Base-by-base conservation (phyloP, 1,284 basidiomycete genomes). In the Megacollybia platyphylla region DNA sequence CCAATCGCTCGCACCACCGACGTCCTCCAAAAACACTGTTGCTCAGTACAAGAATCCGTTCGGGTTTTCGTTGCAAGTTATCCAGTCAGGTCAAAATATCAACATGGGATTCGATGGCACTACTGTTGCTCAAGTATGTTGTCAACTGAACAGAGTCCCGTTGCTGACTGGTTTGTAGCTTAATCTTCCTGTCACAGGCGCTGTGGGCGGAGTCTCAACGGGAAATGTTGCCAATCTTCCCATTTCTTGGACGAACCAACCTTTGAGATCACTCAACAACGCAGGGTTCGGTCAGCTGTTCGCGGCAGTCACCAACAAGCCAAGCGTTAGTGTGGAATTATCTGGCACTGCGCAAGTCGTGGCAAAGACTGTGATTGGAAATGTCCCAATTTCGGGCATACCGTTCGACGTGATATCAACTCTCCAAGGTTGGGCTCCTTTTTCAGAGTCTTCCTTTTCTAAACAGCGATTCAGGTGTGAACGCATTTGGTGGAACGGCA, bases 31-130 rank as follows among this genome's bases (percentile, higher is more conserved):
- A 44, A 61, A 66, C 44, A 81, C 80, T 1, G 49, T 79, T 3
- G 84, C 81, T 10, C 63, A 68, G 46, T 85, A 82, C 55, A 74
- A 73, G 58, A 88, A 87, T 58, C 85, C 85, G 1, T 87, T 88
- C 58, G 78, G 75, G 7, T 88, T 87, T 61, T 73, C 74, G 15
- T 56, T 88, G 43, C 78, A 82, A 54, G 78, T 81, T 31, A 57
- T 81, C 17, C 64, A 73, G 52, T 63, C 74, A 1, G 63, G 66
- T 3, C 66, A 84, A 51, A 65, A 69, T 24, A 72, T 84, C 48
- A 65, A 64, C 15, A 56, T 87, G 36, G 64, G 60, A 7, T 62
- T 60, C 17, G 60, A 63, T 20, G 74, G 73, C 4, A 57, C 60
- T n/a, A 60, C 76, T 44, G 68, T 76, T 27, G 83, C 79, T 24